A percentile compares a stretch with the other conserved stretches of the same genome.
phyloP scores from a whole-genome alignment of 768 basidiomycete species.

The Mycena vitilis region DNA sequence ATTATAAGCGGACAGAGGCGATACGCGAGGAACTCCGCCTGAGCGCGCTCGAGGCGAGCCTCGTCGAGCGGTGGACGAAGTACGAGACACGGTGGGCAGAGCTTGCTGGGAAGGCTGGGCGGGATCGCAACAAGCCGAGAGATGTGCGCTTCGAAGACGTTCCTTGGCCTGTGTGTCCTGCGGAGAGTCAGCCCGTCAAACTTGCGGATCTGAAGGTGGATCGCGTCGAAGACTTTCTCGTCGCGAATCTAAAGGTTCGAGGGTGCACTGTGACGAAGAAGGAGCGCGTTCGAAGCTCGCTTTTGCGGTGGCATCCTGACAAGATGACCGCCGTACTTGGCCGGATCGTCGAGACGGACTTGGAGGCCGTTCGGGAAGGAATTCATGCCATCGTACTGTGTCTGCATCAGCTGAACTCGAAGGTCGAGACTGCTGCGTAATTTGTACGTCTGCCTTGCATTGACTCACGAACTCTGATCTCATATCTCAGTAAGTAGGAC shows the following conservation, averaged over 20 bases:
- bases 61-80: conserved; percentile 58
- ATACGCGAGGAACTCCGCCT: conserved; percentile 60
- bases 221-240: conserved; percentile 62
- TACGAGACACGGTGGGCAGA: conserved; percentile 66
- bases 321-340: conserved; percentile 61
- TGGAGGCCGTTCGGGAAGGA: conserved; percentile 57
- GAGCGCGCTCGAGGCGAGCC: conserved; percentile 54
- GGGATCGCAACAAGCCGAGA: conserved; percentile 26
- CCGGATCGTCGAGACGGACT: conserved; percentile 57
- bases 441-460: not conserved
- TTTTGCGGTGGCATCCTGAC: conserved; percentile 79
- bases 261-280: conserved; percentile 55
- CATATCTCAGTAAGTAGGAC: not conserved
- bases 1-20: conserved; percentile 60
- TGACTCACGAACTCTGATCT: not conserved
- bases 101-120: conserved; percentile 44
- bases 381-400: conserved; percentile 55
- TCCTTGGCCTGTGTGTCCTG: conserved; percentile 68
- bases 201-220: conserved; percentile 50
- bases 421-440: conserved; percentile 16
- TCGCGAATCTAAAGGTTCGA: conserved; percentile 57
- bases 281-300: conserved; percentile 67
- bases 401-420: conserved; percentile 47
- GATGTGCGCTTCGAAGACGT: conserved; percentile 61
- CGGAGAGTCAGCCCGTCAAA: conserved; percentile 31